Base-by-base conservation (phyloP, 1,284 basidiomycete species). In the Xerocomus nothofagi region DNA sequence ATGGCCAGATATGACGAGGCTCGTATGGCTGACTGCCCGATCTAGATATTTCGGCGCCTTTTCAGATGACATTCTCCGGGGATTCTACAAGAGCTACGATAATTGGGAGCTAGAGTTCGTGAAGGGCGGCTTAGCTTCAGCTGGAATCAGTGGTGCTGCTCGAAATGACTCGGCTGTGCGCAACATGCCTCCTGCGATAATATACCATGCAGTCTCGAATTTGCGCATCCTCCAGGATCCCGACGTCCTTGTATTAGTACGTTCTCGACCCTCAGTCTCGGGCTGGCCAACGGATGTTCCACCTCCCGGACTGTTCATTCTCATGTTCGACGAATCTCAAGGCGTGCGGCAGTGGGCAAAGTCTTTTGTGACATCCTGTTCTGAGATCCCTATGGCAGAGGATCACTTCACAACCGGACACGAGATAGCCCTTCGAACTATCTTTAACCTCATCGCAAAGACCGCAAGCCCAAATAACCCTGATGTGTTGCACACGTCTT, bases 121-220 rank as follows among this genome's bases (percentile, higher is more conserved):
- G 5, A 57, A 83, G 14, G 67, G 75, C 36, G 71, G 72, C 26
- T 61, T 88, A 18, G 57, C 63, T 15, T 65, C 66, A 9, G 66
- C 70, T 29, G 68, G 71, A 12, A 58, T 79, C 31, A 37, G 20
- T 55, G 51, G 57, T 29, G 37, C 41, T 31, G 20, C 49, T 33
- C 56, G n/a, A 44, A 52, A 41, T 9, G 44, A 41, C 51, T 24
- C 51, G 36, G 29, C 46, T 54, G 27, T 56, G 49, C 49, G 61
- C 59, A 39, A 66, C 73, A 67, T 78, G 4, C 72, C 79, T 9
- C 65, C 78, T 9, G 74, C 79, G 0, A 57, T 82, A 40, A 57
- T 82, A 4, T 91, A 88, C 64, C 84, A 88, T 40, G 75, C 86
- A 46, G 67, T 91, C 47, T 81, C 78, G 26, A 88, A 88, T 69